These are phyloP conservation scores for Candida pini DNA, from an alignment of 805 yeast species.

Conservation along the genomic window DNA sequence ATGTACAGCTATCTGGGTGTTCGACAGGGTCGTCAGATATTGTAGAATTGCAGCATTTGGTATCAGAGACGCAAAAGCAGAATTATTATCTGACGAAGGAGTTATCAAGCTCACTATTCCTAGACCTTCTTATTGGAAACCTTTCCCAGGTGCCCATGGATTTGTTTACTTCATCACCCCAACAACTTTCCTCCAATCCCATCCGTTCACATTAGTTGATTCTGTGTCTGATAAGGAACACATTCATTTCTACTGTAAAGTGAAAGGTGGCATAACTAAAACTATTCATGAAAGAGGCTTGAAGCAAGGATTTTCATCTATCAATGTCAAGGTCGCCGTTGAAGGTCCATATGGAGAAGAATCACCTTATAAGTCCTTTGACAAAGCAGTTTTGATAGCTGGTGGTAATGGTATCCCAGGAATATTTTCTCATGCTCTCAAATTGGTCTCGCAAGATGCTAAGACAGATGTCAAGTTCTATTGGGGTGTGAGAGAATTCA, in stretches of 20 bases:
- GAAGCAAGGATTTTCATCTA: constrained; percentile 21
- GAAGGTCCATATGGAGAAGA: constrained; percentile 72
- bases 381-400: constrained; percentile 54
- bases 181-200: constrained; percentile 49
- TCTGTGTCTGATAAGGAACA: constrained; percentile 29
- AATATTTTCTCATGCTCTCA: constrained; percentile 36
- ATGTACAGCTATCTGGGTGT: constrained; percentile 44
- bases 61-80: constrained; percentile 32
- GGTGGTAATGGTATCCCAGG: constrained; percentile 78
- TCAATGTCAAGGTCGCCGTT: constrained; percentile 49
- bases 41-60: constrained; percentile 33
- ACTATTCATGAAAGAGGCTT: constrained; percentile 29
- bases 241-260: constrained; percentile 41
- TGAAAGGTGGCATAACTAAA: constrained; percentile 55
- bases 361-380: constrained; percentile 44
- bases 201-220: constrained; percentile 52
- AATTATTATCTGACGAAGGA: constrained; percentile 37
- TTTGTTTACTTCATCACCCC: constrained; percentile 53
- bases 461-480: constrained; percentile 39
- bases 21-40: constrained; percentile 47
- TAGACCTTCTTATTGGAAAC: constrained; percentile 43
- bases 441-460: constrained; percentile 26
- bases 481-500: constrained; percentile 59
- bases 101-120: constrained; percentile 42
- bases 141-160: constrained; percentile 55